Conservation (phyloP, 805 yeast species). For the Suhomyces prunicola region DNA sequence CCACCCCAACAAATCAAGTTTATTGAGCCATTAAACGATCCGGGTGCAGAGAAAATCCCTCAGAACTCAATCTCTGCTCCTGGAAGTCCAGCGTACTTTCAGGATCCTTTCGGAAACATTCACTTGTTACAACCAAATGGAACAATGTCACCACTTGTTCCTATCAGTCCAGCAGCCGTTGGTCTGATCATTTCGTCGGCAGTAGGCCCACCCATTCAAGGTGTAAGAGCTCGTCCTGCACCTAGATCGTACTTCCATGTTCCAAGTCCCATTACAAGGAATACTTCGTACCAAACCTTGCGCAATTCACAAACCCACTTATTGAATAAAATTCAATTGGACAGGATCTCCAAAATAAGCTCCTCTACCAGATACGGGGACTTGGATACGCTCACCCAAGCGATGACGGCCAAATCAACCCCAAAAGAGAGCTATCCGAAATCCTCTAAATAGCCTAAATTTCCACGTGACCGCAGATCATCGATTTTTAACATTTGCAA, state of each 20-base stretch:
- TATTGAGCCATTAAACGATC: neutral
- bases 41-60: neutral
- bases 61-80: neutral
- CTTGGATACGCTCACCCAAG: constrained; percentile 11
- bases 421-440: neutral
- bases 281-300: constrained; percentile 9
- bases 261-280: constrained; percentile 15
- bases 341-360: constrained; percentile 10
- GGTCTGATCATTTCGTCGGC: neutral
- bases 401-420: neutral
- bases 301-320: constrained; percentile 20
- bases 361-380: constrained; percentile 13
- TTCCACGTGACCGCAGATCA: constrained; percentile 12
- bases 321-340: constrained; percentile 21
- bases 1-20: neutral
- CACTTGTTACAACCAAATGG: constrained; percentile 13
- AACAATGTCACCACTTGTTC: constrained; percentile 1
- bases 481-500: neutral
- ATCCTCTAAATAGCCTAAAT: neutral
- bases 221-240: neutral
- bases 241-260: constrained; percentile 15
- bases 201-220: neutral
- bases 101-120: constrained; percentile 9
- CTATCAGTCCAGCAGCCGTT: neutral
- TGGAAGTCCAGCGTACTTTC: neutral